phyloP scores from a whole-genome alignment of 1,139 yeast genomes.

The Lodderomyces theae region DNA sequence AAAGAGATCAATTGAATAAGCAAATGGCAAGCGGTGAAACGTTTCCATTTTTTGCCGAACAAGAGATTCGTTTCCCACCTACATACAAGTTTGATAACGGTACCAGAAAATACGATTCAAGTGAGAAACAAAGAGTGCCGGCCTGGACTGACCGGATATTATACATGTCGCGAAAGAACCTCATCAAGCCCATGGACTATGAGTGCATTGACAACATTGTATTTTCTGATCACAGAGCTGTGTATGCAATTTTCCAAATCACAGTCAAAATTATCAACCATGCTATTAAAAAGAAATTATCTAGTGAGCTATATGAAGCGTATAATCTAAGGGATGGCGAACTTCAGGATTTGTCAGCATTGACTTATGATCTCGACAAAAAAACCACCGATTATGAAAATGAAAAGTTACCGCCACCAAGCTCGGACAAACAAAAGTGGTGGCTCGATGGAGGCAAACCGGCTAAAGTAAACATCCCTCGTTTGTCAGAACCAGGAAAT shows the following conservation, averaged over 20 bases:
- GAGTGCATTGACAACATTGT: slow-evolving; percentile 56
- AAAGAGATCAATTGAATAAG: slow-evolving; percentile 70
- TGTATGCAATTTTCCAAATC: slow-evolving; percentile 72
- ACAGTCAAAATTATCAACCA: slow-evolving; percentile 71
- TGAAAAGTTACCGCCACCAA: slow-evolving; percentile 75
- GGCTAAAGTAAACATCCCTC: slow-evolving; percentile 60
- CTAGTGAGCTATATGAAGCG: slow-evolving; percentile 57
- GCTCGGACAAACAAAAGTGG: slow-evolving; percentile 81
- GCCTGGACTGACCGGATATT: slow-evolving; percentile 94
- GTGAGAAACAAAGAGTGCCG: slow-evolving; percentile 90
- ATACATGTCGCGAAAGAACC: slow-evolving; percentile 44
- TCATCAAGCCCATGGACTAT: slow-evolving; percentile 63
- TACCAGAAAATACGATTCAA: slow-evolving; percentile 69
- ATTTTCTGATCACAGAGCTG: slow-evolving; percentile 95
- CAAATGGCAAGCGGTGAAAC: slow-evolving; percentile 73
- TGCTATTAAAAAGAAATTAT: slow-evolving; percentile 52
- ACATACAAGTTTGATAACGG: slow-evolving; percentile 93
- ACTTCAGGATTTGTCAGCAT: slow-evolving; percentile 33
- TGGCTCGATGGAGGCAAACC: slow-evolving; percentile 82
- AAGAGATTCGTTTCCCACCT: slow-evolving; percentile 74
- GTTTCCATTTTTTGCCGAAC: slow-evolving; percentile 68
- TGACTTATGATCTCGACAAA: slow-evolving; percentile 27
- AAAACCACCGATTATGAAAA: slow-evolving; percentile 19
- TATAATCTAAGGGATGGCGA: slow-evolving; percentile 47
- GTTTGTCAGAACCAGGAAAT: slow-evolving; percentile 27